These are phyloP conservation scores for Entomortierella chlamydospora DNA, from an alignment of 192 early-diverging fungal species.

Conservation along the genomic window DNA sequence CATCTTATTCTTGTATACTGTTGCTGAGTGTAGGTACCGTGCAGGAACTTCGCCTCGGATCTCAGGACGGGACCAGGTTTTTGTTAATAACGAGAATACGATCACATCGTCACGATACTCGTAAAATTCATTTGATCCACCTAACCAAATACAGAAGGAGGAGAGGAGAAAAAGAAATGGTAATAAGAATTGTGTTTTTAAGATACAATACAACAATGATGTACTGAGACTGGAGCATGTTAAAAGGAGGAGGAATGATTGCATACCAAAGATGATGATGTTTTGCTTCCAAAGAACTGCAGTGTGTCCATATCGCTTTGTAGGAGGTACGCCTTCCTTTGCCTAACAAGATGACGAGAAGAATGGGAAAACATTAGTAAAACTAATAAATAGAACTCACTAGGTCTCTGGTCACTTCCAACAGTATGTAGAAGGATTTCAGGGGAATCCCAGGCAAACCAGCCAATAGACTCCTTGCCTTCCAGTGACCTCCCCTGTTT, in stretches of 20 bases:
- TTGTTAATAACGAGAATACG: slow-evolving; percentile 64
- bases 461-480: no score
- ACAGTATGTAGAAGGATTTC: no score
- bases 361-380: no score
- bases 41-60: slow-evolving; percentile 63
- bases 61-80: slow-evolving; percentile 66
- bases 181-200: no score
- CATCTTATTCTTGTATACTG: slow-evolving; percentile 69
- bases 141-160: slow-evolving; percentile 21
- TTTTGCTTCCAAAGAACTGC: slow-evolving; percentile 65
- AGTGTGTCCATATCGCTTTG: slow-evolving; percentile 69
- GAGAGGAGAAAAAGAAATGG: neutral
- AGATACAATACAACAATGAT: no score
- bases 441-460: no score
- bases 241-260: neutral
- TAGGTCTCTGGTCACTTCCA: no score
- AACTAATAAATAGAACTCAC: no score
- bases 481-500: no score
- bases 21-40: slow-evolving; percentile 67
- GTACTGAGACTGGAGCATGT: no score
- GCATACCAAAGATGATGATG: slow-evolving; percentile 66
- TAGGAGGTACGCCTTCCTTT: slow-evolving; percentile 63
- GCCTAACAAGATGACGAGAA: slow-evolving; percentile 29
- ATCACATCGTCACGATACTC: slow-evolving; percentile 70
- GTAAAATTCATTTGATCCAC: slow-evolving; percentile 63